phyloP scores from a whole-genome alignment of 2,329 filamentous ascomycete species.

The Colletotrichum nymphaeae region DNA sequence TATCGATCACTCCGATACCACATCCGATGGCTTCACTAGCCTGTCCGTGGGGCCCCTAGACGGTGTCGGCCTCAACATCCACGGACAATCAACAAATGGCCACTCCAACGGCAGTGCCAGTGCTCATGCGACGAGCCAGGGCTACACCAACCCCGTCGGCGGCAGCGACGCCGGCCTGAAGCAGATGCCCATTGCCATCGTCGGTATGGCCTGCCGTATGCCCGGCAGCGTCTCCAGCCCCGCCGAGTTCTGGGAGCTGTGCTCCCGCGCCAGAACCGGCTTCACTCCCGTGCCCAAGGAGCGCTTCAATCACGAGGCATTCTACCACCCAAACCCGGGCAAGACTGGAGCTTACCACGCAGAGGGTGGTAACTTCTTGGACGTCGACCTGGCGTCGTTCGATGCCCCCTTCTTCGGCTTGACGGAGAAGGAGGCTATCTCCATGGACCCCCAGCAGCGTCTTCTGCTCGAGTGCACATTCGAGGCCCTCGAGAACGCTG shows the following conservation, averaged over 20 bases:
- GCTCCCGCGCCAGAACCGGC: slow-evolving; percentile 52
- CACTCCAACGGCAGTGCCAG: slow-evolving; percentile 30
- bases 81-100: slow-evolving; percentile 29
- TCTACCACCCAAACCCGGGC: slow-evolving; percentile 56
- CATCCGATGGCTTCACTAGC: slow-evolving; percentile 35
- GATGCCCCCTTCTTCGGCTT: slow-evolving; percentile 65
- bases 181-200: slow-evolving; percentile 56
- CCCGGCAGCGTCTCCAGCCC: slow-evolving; percentile 55
- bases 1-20: slow-evolving; percentile 35
- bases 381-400: slow-evolving; percentile 58
- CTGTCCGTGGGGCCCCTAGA: slow-evolving; percentile 35
- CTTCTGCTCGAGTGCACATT: slow-evolving; percentile 64
- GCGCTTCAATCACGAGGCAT: slow-evolving; percentile 57
- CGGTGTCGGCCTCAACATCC: slow-evolving; percentile 28
- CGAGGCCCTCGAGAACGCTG: slow-evolving; percentile 65
- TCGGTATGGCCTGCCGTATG: slow-evolving; percentile 60
- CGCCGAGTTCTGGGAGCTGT: slow-evolving; percentile 58
- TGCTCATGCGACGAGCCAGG: slow-evolving; percentile 18
- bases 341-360: slow-evolving; percentile 48
- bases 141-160: slow-evolving; percentile 27
- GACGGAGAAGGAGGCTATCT: slow-evolving; percentile 61
- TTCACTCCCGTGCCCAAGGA: slow-evolving; percentile 56
- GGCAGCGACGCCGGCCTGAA: slow-evolving; percentile 38
- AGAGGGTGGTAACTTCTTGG: slow-evolving; percentile 54
- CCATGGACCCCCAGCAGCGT: slow-evolving; percentile 67